Conservation (phyloP, 2,329 filamentous ascomycete species). For the Neofusicoccum sp. region DNA sequence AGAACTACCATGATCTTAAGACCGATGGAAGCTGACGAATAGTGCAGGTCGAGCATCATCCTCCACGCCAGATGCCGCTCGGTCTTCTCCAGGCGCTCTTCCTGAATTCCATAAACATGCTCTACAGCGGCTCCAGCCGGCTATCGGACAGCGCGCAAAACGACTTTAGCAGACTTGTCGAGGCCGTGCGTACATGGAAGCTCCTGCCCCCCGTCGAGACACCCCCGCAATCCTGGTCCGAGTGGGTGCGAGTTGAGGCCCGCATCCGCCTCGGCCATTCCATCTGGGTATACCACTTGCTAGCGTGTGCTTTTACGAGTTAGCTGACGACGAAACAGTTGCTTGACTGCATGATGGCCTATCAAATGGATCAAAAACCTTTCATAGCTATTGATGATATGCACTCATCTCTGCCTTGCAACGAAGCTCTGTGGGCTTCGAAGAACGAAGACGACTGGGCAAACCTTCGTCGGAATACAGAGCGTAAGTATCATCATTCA, state of each 20-base stretch:
- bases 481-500: neutral
- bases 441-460: slow-evolving; percentile 28
- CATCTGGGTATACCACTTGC: neutral
- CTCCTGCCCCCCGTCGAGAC: neutral
- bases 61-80: slow-evolving; percentile 9
- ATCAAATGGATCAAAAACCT: slow-evolving; percentile 22
- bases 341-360: slow-evolving; percentile 1
- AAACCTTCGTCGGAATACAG: slow-evolving; percentile 13
- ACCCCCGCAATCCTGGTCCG: slow-evolving; percentile 12
- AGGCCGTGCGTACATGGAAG: slow-evolving; percentile 9
- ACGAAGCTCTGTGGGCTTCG: slow-evolving; percentile 31
- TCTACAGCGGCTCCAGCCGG: slow-evolving; percentile 10
- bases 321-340: neutral
- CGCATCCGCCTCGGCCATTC: slow-evolving; percentile 1
- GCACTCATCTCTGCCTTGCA: slow-evolving; percentile 13
- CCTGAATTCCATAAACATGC: slow-evolving; percentile 4
- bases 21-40: neutral
- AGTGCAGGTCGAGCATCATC: slow-evolving; percentile 6
- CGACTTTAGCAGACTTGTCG: slow-evolving; percentile 2
- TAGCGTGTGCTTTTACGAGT: no score
- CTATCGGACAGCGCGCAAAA: neutral
- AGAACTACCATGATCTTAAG: neutral
- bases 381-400: slow-evolving; percentile 15
- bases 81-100: slow-evolving; percentile 1
- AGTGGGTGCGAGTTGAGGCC: slow-evolving; percentile 8